Base-by-base conservation (phyloP, 805 yeast genomes). In the Candida sakaeoensis region DNA sequence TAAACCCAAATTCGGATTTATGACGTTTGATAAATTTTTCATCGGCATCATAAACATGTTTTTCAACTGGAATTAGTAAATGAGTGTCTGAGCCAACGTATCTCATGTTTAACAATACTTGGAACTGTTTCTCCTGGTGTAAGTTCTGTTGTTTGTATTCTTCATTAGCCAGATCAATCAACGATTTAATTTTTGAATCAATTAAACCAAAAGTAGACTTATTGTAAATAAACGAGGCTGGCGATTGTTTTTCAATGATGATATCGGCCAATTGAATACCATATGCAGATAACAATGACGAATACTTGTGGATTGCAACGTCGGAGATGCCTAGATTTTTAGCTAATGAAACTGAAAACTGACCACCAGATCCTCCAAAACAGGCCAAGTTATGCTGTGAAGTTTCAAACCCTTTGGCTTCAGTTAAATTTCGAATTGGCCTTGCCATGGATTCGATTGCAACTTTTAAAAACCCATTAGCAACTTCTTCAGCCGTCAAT, bases 21-120 rank as follows among this genome's bases (percentile, higher is more conserved):
- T 65, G 71, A 43, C 60, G 54, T 10, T 42, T 45, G 5, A 63
- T 44, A 40, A 65, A 65, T 27, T 42, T 42, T 8, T 36, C 24
- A 24, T 47, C 57, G 10, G 60, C 54, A 41, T 58, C 48, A 43
- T 57, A 48, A 19, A 50, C 48, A 6, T 52, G 55, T 15, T 53
- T 58, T 33, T 61, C 59, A 15, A 33, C 36, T 15, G 60, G 60
- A n/a, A 85, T 77, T 85, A 89, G 83, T 46, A 90, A 63, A 29
- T 84, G 81, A 2, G 96, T 84, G 53, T 90, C 96, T n/a, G 95
- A 83, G 7, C 96, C 96, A 46, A 78, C 78, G 55, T 85, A 90
- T 53, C 95, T 73, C 70, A 89, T 65, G 55, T 89, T 89, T 46
- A 89, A 63, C 49, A 74, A 85, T 32, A 75, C 74, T 52, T 88